phyloP scores from a whole-genome alignment of 768 basidiomycete species.

The Tulasnella sp. region DNA sequence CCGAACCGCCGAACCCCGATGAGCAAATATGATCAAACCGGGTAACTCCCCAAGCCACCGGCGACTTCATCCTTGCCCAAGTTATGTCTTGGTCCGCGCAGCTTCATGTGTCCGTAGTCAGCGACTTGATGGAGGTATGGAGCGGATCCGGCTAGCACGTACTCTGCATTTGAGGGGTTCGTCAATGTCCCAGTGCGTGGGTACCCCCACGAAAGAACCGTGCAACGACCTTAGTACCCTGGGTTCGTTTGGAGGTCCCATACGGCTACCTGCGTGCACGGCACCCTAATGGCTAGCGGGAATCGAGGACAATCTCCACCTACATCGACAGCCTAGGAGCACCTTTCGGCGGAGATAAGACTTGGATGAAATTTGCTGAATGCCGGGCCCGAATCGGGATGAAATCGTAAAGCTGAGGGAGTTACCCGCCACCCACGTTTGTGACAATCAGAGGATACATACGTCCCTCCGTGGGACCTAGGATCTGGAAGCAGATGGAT shows the following conservation, averaged over 20 bases:
- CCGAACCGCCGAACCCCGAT: conserved; percentile 1
- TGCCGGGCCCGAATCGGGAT: background rate
- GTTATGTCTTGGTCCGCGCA: too few species aligned
- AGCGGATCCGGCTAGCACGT: too few species aligned
- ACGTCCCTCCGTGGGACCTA: too few species aligned
- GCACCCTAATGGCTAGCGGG: background rate
- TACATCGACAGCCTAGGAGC: background rate
- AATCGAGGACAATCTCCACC: background rate
- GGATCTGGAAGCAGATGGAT: too few species aligned
- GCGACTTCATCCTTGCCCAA: background rate
- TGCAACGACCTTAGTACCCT: too few species aligned
- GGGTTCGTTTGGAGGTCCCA: background rate
- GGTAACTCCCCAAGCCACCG: conserved; percentile 9
- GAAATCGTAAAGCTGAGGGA: background rate
- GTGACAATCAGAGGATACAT: background rate
- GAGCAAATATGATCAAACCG: conserved; percentile 5
- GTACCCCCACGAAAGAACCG: too few species aligned
- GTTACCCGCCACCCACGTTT: background rate
- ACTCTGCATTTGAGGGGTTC: too few species aligned
- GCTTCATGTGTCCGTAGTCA: too few species aligned
- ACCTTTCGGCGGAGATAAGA: conserved; percentile 1
- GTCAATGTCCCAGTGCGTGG: too few species aligned
- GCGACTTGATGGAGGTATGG: too few species aligned
- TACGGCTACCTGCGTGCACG: background rate
- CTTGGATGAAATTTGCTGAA: background rate